Base-by-base conservation (phyloP, 1,139 yeast species). In the Geotrichum bryndzae region DNA sequence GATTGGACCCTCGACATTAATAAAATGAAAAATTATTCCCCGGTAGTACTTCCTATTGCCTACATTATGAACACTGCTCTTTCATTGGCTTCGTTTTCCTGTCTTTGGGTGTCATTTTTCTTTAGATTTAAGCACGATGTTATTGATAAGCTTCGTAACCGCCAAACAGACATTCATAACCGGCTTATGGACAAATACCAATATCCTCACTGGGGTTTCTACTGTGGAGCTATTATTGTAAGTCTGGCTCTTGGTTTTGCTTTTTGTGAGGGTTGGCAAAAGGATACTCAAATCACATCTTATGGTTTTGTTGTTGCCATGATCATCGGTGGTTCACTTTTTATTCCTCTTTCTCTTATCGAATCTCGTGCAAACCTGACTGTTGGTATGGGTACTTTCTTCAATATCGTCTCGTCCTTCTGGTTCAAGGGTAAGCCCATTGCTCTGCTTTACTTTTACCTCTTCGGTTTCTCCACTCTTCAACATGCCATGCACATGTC, bases 21-120 rank as follows among this genome's bases (percentile, higher is more conserved):
- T 1, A 22, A 25, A 5, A 23, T 41, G 8, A 27, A 75, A 61
- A 65, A 68, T 1, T 77, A 77, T 61, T 82, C 86, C 2, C 82
- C 81, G 27, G 78, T 82, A 62, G 82, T 79, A 71, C 76, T 82
- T 58, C 77, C 85, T 22, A 79, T 84, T 23, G 79, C 85, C 8
- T 82, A 81, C 35, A 33, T 59, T 4, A 27, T 59, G 46, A 18
- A 57, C 22, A 38, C 8, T 68, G 82, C 45, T 1, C 38, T 57
- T 15, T 22, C 84, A 45, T 70, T 83, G 38, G 76, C 81, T 62
- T 73, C 82, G 65, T 82, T 82, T 71, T 85, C 86, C 22, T 69
- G 83, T n/a, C 79, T 81, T 61, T 75, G 79, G 46, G 80, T 83
- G 45, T 77, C 81, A 23, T 69, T 81, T 60, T 70, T 75, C 22